Evolutionary conservation across 352 stramenopile genomes (phyloP).

Genomic region (Hyaloperonospora brassicae): DNA sequence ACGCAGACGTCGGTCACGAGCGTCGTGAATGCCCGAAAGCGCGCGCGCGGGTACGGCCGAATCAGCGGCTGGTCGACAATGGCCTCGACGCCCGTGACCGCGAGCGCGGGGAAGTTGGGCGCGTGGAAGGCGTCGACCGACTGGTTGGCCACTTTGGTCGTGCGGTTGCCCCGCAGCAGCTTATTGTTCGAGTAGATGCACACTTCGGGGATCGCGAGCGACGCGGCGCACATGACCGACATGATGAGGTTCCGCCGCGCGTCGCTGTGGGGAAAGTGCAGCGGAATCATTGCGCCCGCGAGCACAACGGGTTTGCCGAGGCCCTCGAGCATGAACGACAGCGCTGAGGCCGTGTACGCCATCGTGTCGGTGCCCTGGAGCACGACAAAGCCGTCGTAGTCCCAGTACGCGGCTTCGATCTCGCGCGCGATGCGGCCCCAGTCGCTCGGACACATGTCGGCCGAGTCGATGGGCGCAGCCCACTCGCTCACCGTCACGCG

Average conservation of each 20-base stretch:
- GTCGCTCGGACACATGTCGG: conserved; percentile 82
- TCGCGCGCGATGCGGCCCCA: conserved; percentile 90
- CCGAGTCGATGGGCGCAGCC: conserved; percentile 86
- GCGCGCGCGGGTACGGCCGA: conserved; percentile 78
- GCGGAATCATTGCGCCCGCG: conserved; percentile 92
- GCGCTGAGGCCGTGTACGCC: conserved; percentile 92
- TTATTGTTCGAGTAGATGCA: conserved; percentile 95
- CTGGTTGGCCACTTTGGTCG: conserved; percentile 93
- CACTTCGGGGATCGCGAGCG: conserved; percentile 79
- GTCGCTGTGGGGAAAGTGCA: conserved; percentile 95
- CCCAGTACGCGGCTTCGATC: conserved; percentile 91
- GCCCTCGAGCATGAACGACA: conserved; percentile 97
- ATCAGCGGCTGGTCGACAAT: conserved; percentile 87
- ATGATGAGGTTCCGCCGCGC: conserved; percentile 95
- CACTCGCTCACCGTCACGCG: conserved; percentile 69
- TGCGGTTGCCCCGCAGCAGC: conserved; percentile 91
- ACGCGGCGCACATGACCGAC: conserved; percentile 81
- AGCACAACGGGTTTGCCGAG: conserved; percentile 94
- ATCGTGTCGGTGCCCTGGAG: conserved; percentile 97
- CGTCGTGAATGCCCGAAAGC: conserved; percentile 85
- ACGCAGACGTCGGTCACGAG: conserved; percentile 91
- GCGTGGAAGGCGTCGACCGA: conserved; percentile 94
- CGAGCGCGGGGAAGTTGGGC: conserved; percentile 92
- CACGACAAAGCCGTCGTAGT: conserved; percentile 96
- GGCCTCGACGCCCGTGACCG: conserved; percentile 90